Conservation (phyloP, 768 basidiomycete genomes). For the Naganishia kalamii region DNA sequence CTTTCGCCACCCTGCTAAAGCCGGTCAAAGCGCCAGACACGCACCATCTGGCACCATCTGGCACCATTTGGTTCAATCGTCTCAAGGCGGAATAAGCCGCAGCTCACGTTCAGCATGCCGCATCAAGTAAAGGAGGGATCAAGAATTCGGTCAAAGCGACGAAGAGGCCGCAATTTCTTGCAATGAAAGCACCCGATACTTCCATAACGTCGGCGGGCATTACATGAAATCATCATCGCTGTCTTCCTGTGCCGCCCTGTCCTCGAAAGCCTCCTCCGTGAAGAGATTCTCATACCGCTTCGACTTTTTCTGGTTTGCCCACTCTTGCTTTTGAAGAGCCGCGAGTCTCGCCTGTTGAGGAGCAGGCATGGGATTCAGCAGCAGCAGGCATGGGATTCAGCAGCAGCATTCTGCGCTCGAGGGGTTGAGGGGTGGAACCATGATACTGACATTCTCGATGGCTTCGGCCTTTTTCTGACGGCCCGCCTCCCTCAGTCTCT, state of each 20-base stretch:
- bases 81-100: too few relatives aligned
- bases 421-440: neutral
- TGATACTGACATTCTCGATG: constrained; percentile 60
- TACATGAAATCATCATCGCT: constrained; percentile 49
- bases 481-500: constrained; percentile 54
- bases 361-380: too few relatives aligned
- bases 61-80: too few relatives aligned
- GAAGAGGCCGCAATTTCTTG: too few relatives aligned
- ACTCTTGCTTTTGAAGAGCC: constrained; percentile 61
- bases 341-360: constrained; percentile 67
- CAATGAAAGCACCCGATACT: neutral
- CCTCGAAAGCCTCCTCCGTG: constrained; percentile 50
- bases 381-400: too few relatives aligned
- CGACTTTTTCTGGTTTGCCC: constrained; percentile 81
- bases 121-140: too few relatives aligned
- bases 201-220: neutral
- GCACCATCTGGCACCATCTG: too few relatives aligned
- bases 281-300: constrained; percentile 79
- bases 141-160: too few relatives aligned
- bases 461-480: constrained; percentile 60
- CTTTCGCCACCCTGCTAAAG: neutral
- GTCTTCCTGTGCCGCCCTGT: constrained; percentile 50
- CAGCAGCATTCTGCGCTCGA: neutral
- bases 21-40: neutral
- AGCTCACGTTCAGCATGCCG: too few relatives aligned